Evolutionary conservation across 345 rosid genomes (phyloP).

Genomic region (Clausena lansium): DNA sequence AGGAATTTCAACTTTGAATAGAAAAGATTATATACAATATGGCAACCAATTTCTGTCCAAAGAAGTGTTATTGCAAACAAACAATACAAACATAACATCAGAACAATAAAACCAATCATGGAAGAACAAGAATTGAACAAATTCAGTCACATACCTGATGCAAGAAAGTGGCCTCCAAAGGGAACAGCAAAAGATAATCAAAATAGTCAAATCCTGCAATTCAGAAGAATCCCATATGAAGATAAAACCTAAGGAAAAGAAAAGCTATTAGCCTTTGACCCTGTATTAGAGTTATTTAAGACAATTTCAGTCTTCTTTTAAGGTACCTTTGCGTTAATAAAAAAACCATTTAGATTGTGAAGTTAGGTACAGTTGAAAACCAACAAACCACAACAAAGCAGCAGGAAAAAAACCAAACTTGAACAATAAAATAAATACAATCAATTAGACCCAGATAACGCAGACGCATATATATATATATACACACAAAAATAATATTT

Average conservation of each 20-base stretch:
- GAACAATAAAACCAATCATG: neutral
- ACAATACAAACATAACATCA: neutral
- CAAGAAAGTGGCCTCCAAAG: slow-evolving; percentile 9
- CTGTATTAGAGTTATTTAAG: neutral
- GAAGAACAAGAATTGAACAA: neutral
- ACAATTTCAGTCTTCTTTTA: slow-evolving; percentile 7
- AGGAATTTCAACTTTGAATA: neutral
- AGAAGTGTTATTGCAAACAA: neutral
- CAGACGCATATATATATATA: too few relatives aligned
- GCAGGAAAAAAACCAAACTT: slow-evolving; percentile 12
- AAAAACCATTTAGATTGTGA: slow-evolving; percentile 14
- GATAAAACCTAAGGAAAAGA: slow-evolving; percentile 22
- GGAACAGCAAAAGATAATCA: slow-evolving; percentile 10
- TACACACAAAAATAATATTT: too few relatives aligned
- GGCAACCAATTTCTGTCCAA: neutral
- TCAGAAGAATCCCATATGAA: slow-evolving; percentile 19
- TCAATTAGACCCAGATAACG: slow-evolving; percentile 19
- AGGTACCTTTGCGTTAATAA: neutral
- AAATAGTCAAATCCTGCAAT: slow-evolving; percentile 27
- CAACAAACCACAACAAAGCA: slow-evolving; percentile 24
- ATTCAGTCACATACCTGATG: slow-evolving; percentile 26
- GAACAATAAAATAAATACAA: neutral
- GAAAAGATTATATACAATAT: neutral
- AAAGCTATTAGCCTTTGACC: slow-evolving; percentile 25
- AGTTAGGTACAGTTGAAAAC: slow-evolving; percentile 32